Evolutionary conservation across 2,329 filamentous ascomycete genomes (phyloP).

Genomic region (Aureobasidium zeae): DNA sequence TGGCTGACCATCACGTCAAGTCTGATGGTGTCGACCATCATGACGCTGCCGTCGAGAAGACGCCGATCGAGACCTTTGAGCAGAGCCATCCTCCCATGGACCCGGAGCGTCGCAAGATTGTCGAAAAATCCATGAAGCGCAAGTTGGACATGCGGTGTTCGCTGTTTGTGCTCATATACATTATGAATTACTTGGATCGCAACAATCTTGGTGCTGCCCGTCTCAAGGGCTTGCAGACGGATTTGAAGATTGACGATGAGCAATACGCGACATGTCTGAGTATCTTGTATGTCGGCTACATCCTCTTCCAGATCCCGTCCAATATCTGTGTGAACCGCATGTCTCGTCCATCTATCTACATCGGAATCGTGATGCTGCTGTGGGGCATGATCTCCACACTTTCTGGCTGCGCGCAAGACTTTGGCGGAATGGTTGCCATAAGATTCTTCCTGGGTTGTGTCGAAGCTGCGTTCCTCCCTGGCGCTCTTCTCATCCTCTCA

Average conservation of each 20-base stretch:
- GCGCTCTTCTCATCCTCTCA: constrained; percentile 35
- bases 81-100: constrained; percentile 1
- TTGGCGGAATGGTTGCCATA: constrained; percentile 29
- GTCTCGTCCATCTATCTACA: constrained; percentile 31
- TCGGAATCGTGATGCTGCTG: constrained; percentile 30
- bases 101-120: constrained; percentile 1
- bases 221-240: constrained; percentile 54
- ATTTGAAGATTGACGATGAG: constrained; percentile 46
- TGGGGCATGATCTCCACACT: constrained; percentile 34
- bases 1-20: constrained; percentile 8
- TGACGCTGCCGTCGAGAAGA: constrained; percentile 9
- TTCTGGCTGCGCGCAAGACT: constrained; percentile 28
- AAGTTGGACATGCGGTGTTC: constrained; percentile 4
- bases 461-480: constrained; percentile 37
- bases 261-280: constrained; percentile 46
- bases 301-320: constrained; percentile 33
- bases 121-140: constrained; percentile 12
- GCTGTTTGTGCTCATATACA: constrained; percentile 64
- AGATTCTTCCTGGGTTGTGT: constrained; percentile 34
- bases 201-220: constrained; percentile 55
- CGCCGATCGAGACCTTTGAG: constrained; percentile 2
- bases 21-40: not conserved
- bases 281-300: constrained; percentile 54
- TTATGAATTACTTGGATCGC: constrained; percentile 60
- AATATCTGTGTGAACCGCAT: constrained; percentile 39